Evolutionary conservation across 257 asterid species (phyloP).

Genomic region (Coffea eugenioides): DNA sequence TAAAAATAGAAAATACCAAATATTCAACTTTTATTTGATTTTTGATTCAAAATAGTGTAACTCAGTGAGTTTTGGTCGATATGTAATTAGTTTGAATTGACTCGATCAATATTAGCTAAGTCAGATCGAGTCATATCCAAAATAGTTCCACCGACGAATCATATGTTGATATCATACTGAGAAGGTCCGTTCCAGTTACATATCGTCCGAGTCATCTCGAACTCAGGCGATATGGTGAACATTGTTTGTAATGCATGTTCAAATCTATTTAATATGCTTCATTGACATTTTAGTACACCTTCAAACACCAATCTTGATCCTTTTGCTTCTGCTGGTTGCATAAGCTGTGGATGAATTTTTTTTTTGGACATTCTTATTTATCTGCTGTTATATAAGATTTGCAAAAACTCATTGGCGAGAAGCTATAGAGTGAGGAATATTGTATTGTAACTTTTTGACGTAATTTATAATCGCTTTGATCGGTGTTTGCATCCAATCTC

Average conservation of each 20-base stretch:
- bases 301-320: neutral
- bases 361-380: neutral
- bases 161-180: too few species aligned
- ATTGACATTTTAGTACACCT: neutral
- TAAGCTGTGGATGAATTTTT: neutral
- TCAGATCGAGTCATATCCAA: too few species aligned
- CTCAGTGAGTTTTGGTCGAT: too few species aligned
- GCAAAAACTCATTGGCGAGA: neutral
- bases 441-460: neutral
- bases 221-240: too few species aligned
- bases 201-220: too few species aligned
- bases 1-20: too few species aligned
- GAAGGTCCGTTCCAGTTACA: too few species aligned
- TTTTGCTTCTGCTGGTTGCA: constrained; percentile 15
- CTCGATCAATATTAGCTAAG: too few species aligned
- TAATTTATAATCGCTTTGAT: neutral
- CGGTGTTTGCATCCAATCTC: neutral
- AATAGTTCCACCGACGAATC: too few species aligned
- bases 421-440: neutral
- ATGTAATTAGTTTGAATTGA: too few species aligned
- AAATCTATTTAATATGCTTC: neutral
- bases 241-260: neutral
- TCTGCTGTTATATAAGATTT: neutral
- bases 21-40: too few species aligned
- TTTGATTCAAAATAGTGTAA: too few species aligned